These are phyloP conservation scores for Fusarium tricinctum DNA, from an alignment of 2,329 filamentous ascomycete genomes.

Conservation along the genomic window DNA sequence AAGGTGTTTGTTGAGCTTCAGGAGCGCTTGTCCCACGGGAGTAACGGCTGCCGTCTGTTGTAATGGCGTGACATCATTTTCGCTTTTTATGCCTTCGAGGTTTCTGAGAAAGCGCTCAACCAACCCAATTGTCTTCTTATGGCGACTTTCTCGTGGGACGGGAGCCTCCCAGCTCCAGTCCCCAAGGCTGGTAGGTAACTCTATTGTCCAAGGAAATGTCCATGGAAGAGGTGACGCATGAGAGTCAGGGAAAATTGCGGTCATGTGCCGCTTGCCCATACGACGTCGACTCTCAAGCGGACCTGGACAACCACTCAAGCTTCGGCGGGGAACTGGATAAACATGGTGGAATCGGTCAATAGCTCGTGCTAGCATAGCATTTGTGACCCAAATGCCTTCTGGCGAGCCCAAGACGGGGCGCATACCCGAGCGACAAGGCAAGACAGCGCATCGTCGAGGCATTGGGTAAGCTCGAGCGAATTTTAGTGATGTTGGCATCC, in stretches of 20 bases:
- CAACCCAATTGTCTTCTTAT: conserved; percentile 41
- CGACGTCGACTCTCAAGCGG: conserved; percentile 69
- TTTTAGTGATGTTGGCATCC: conserved; percentile 8
- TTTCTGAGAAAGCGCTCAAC: conserved; percentile 51
- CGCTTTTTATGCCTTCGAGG: conserved; percentile 41
- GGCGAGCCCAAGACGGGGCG: conserved; percentile 35
- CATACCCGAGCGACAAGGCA: conserved; percentile 47
- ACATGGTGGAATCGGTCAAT: conserved; percentile 51
- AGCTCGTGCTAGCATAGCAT: conserved; percentile 52
- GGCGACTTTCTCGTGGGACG: conserved; percentile 50
- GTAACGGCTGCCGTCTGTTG: conserved; percentile 2
- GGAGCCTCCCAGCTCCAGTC: conserved; percentile 69
- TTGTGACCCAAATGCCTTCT: conserved; percentile 53
- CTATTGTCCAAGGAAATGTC: conserved; percentile 65
- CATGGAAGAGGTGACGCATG: conserved; percentile 59
- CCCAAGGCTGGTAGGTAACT: conserved; percentile 60
- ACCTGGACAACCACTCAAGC: conserved; percentile 62
- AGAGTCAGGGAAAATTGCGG: conserved; percentile 61
- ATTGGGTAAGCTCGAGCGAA: conserved; percentile 44
- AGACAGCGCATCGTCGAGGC: conserved; percentile 50
- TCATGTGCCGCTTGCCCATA: conserved; percentile 67
- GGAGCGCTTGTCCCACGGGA: neutral
- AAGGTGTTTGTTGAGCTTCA: conserved; percentile 12
- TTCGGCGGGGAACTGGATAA: conserved; percentile 44
- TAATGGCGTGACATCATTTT: conserved; percentile 5